phyloP scores from a whole-genome alignment of 2,329 filamentous ascomycete genomes.

The Aspergillus chevalieri region DNA sequence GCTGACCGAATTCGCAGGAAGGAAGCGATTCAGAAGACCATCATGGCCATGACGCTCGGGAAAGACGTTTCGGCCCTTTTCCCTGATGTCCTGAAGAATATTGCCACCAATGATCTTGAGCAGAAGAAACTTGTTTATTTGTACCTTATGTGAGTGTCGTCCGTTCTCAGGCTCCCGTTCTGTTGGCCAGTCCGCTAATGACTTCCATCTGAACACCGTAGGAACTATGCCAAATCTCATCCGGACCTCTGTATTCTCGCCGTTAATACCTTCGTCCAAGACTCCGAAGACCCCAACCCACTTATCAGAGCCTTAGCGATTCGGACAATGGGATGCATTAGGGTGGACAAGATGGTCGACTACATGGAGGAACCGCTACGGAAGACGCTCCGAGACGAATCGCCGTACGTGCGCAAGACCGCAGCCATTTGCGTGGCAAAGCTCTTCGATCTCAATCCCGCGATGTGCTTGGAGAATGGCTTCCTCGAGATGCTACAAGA shows the following conservation, averaged over 20 bases:
- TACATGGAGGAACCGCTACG: constrained; percentile 98
- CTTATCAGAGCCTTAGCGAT: constrained; percentile 91
- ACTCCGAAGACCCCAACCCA: constrained; percentile 96
- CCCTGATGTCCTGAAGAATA: constrained; percentile 97
- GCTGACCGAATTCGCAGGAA: constrained; percentile 51
- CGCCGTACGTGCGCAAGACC: constrained; percentile 96
- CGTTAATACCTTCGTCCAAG: constrained; percentile 98
- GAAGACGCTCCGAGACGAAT: constrained; percentile 95
- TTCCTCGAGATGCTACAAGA: constrained; percentile 92
- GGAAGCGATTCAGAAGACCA: constrained; percentile 98
- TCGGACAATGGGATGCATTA: constrained; percentile 96
- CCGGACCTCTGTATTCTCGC: constrained; percentile 97
- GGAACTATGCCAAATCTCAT: constrained; percentile 99
- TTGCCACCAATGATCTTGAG: constrained; percentile 87
- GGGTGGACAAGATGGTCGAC: constrained; percentile 98
- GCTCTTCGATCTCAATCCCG: constrained; percentile 88
- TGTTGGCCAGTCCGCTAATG: constrained; percentile 12
- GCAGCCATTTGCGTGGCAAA: constrained; percentile 97
- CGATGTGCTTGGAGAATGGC: constrained; percentile 91
- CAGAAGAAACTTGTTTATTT: constrained; percentile 99
- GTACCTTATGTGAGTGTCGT: constrained; percentile 73
- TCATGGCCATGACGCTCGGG: constrained; percentile 99
- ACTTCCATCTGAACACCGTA: constrained; percentile 30
- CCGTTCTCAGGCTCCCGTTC: too few species aligned
- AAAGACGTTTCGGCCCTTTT: constrained; percentile 98